A percentile compares a stretch with the other conserved stretches of the same genome.
phyloP scores from a whole-genome alignment of 176 grass and related monocot species.

The Neostapfia colusana region DNA sequence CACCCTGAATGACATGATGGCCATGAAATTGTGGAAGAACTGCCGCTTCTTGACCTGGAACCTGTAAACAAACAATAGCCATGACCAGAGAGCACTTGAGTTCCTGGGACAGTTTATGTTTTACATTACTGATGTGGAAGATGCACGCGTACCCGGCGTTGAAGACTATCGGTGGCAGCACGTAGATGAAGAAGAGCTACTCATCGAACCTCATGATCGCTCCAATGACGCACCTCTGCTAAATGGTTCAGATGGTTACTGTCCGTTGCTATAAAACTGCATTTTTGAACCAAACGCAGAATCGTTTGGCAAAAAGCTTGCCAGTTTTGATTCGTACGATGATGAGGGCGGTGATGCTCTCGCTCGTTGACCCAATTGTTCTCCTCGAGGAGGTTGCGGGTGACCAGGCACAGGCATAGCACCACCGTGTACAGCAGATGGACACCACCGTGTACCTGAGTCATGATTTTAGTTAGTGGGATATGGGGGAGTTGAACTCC shows the following conservation, averaged over 20 bases:
- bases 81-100: neutral
- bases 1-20: slow-evolving; percentile 89
- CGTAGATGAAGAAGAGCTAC: slow-evolving; percentile 90
- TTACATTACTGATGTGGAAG: neutral
- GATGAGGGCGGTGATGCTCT: slow-evolving; percentile 67
- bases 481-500: too few relatives aligned
- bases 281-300: neutral
- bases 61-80: slow-evolving; percentile 32
- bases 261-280: neutral
- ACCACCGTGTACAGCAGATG: slow-evolving; percentile 72
- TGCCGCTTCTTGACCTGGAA: slow-evolving; percentile 97
- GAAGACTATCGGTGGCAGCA: slow-evolving; percentile 89
- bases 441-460: slow-evolving; percentile 60
- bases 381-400: slow-evolving; percentile 71
- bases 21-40: slow-evolving; percentile 93
- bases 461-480: too few relatives aligned
- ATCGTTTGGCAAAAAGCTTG: neutral
- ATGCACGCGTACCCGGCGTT: slow-evolving; percentile 72
- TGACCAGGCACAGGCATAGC: slow-evolving; percentile 72
- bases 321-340: slow-evolving; percentile 41
- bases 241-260: neutral
- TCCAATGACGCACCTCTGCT: slow-evolving; percentile 64
- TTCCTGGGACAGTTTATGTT: neutral
- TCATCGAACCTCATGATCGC: slow-evolving; percentile 75
- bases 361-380: slow-evolving; percentile 81